phyloP scores from a whole-genome alignment of 768 basidiomycete species.

The Multifurca ochricompacta region DNA sequence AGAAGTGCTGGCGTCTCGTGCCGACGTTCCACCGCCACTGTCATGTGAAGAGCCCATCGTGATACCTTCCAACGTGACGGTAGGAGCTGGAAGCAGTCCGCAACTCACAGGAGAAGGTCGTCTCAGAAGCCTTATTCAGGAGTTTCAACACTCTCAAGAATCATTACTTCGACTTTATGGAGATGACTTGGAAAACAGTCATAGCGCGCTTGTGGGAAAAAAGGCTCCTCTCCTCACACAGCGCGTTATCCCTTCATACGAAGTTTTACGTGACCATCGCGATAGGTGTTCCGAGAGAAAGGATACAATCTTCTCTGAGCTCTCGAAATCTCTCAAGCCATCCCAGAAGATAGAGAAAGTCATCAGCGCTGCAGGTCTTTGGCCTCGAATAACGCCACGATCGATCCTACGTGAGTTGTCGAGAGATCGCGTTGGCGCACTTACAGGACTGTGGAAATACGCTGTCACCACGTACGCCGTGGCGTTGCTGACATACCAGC shows the following conservation, averaged over 20 bases:
- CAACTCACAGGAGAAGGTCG: not conserved
- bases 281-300: not conserved
- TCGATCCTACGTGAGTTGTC: conserved; percentile 19
- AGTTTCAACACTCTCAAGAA: not conserved
- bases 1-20: not conserved
- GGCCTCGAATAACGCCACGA: conserved; percentile 10
- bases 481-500: not conserved
- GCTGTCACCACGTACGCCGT: not conserved
- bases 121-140: not conserved
- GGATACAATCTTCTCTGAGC: not conserved
- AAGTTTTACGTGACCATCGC: not conserved
- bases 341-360: not conserved
- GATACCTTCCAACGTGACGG: no score
- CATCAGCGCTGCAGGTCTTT: not conserved
- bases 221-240: not conserved
- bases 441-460: not conserved
- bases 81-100: not conserved
- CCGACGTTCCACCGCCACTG: not conserved
- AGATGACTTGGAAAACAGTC: conserved; percentile 1
- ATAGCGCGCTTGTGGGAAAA: not conserved
- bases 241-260: not conserved
- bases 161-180: not conserved
- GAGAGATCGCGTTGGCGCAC: conserved; percentile 18
- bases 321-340: not conserved
- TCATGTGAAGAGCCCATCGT: not conserved